Percentiles rank a stretch among this genome's conserved stretches.
These are phyloP conservation scores for Camillea tinctor DNA, from an alignment of 2,329 filamentous ascomycete species.

Conservation along the genomic window DNA sequence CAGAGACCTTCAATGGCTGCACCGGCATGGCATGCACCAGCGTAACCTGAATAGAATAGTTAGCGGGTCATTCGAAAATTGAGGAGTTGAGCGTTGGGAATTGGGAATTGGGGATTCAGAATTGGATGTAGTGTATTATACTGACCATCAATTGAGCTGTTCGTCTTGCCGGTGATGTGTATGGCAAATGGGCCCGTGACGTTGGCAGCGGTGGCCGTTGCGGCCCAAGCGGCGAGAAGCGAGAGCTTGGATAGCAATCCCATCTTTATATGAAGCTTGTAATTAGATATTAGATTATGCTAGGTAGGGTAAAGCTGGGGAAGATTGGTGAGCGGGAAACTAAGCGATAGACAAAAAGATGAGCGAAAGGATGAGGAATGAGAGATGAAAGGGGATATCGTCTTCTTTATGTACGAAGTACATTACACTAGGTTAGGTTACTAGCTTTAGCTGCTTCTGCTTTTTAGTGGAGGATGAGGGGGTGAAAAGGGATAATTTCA, in stretches of 20 bases:
- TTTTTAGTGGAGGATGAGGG: not conserved
- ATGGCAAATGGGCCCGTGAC: slow-evolving; percentile 22
- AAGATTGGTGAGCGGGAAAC: not conserved
- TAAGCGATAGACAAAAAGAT: not conserved
- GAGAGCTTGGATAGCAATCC: slow-evolving; percentile 6
- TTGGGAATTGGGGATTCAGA: no score
- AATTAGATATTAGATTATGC: not conserved
- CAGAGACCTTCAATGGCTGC: slow-evolving; percentile 25
- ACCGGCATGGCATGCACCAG: slow-evolving; percentile 22
- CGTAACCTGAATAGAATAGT: slow-evolving; percentile 17
- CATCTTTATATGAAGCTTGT: not conserved
- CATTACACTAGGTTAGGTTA: not conserved
- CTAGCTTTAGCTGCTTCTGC: no score
- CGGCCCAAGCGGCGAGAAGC: slow-evolving; percentile 8
- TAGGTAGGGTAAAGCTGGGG: not conserved
- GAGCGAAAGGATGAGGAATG: not conserved
- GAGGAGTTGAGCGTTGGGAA: no score
- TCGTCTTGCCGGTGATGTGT: slow-evolving; percentile 22
- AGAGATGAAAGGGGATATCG: not conserved
- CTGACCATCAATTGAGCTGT: slow-evolving; percentile 24
- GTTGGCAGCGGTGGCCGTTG: slow-evolving; percentile 18
- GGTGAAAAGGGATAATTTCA: not conserved
- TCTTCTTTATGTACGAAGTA: no score
- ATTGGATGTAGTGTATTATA: not conserved
- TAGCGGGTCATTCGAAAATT: not conserved